Percentiles rank a stretch among this genome's conserved stretches.
Conservation (phyloP, 2,329 filamentous ascomycete species). For the Herpotrichia juniperi region DNA sequence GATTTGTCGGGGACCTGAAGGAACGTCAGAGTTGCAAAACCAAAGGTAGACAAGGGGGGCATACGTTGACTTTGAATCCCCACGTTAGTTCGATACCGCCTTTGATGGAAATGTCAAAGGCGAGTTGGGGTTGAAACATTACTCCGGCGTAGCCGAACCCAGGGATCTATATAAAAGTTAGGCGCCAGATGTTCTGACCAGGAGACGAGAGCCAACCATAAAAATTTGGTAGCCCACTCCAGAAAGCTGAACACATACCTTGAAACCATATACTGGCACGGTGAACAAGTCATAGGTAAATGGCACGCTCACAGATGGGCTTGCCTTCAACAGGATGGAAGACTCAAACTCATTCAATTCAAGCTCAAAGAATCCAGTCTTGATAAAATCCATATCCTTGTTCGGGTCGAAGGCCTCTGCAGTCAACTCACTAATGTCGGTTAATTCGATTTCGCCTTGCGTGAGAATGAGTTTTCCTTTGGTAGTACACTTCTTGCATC, state of each 20-base stretch:
- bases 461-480: slow-evolving; percentile 7
- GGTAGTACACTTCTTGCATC: slow-evolving; percentile 10
- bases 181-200: background rate
- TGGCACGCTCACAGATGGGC: background rate
- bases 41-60: background rate
- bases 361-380: slow-evolving; percentile 9
- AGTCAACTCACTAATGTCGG: background rate
- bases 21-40: background rate
- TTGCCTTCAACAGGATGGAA: slow-evolving; percentile 6
- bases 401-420: background rate
- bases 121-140: slow-evolving; percentile 5
- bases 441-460: slow-evolving; percentile 8
- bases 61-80: slow-evolving; percentile 10
- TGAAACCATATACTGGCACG: slow-evolving; percentile 1
- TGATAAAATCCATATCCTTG: slow-evolving; percentile 8
- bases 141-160: slow-evolving; percentile 5
- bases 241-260: background rate
- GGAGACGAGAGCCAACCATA: background rate
- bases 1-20: slow-evolving; percentile 11
- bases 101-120: slow-evolving; percentile 3
- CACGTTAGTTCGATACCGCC: slow-evolving; percentile 6
- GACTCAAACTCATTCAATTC: slow-evolving; percentile 11
- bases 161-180: slow-evolving; percentile 7
- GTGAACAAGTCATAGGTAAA: slow-evolving; percentile 9
- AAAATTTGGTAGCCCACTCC: background rate